These are phyloP conservation scores for Chaetomiaceae sp. DNA, from an alignment of 2,329 filamentous ascomycete genomes.

Conservation along the genomic window DNA sequence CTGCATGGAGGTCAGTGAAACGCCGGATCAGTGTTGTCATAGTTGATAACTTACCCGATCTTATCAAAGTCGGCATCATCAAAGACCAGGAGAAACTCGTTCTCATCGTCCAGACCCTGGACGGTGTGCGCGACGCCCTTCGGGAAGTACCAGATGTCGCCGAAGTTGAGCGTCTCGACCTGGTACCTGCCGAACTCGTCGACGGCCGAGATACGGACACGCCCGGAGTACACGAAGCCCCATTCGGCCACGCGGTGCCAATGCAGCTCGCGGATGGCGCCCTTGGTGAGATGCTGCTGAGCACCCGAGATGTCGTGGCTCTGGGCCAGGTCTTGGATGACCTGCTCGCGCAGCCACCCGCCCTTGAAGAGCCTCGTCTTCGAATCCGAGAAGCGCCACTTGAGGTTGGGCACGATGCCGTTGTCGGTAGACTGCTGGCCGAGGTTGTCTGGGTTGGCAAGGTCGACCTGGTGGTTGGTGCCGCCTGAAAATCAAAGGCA, in stretches of 20 bases:
- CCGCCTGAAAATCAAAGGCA: too few species aligned
- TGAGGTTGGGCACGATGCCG: conserved; percentile 59
- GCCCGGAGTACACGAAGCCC: conserved; percentile 56
- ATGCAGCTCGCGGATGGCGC: conserved; percentile 59
- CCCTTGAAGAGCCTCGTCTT: conserved; percentile 56
- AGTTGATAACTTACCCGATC: conserved; percentile 45
- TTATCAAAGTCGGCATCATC: conserved; percentile 62
- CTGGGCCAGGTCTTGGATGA: conserved; percentile 58
- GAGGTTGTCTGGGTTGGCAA: conserved; percentile 58
- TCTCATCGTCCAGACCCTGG: conserved; percentile 61
- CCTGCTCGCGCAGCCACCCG: conserved; percentile 61
- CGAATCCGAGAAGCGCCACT: conserved; percentile 64
- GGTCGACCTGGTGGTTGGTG: conserved; percentile 55
- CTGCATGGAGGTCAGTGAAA: conserved; percentile 27
- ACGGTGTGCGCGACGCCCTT: conserved; percentile 25
- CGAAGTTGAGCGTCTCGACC: conserved; percentile 6
- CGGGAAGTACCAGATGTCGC: conserved; percentile 11
- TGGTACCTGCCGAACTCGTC: conserved; percentile 9
- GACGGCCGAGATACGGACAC: conserved; percentile 39
- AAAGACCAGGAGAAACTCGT: conserved; percentile 61
- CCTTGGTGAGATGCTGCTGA: conserved; percentile 62
- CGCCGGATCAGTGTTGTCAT: conserved; percentile 18
- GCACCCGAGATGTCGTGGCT: conserved; percentile 62
- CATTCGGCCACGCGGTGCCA: conserved; percentile 66
- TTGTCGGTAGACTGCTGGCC: conserved; percentile 56